Percentiles rank a stretch among this genome's conserved stretches.
Conservation (phyloP, 345 rosid species). For the Combretum micranthum region DNA sequence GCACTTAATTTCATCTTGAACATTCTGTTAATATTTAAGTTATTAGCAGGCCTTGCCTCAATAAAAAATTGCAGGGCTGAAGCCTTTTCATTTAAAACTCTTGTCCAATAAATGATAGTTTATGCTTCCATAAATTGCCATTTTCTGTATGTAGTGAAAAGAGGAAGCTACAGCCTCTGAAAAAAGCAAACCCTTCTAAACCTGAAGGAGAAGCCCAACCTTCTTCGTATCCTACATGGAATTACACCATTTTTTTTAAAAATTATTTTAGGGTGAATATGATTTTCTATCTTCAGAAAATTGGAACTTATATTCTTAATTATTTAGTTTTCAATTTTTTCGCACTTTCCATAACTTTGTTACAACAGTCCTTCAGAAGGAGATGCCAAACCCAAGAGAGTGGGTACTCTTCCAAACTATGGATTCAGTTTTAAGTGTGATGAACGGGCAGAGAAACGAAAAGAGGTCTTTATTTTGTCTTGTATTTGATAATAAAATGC, state of each 20-base stretch:
- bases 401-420: constrained; percentile 82
- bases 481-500: neutral
- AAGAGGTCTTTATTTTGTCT: constrained; percentile 56
- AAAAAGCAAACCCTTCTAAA: constrained; percentile 39
- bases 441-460: constrained; percentile 97
- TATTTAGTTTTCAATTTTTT: neutral
- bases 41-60: too few species aligned
- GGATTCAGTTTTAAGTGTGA: constrained; percentile 97
- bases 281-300: constrained; percentile 2
- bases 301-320: neutral
- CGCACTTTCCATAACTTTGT: constrained; percentile 26
- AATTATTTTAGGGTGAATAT: too few species aligned
- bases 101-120: neutral
- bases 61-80: too few species aligned
- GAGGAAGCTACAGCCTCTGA: constrained; percentile 46
- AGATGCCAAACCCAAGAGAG: constrained; percentile 59
- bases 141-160: constrained; percentile 51
- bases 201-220: constrained; percentile 60
- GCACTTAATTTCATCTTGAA: neutral
- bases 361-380: constrained; percentile 53
- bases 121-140: constrained; percentile 15
- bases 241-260: too few species aligned
- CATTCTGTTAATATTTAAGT: constrained; percentile 1
- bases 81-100: too few species aligned
- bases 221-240: constrained; percentile 53